Evolutionary conservation across 2,329 filamentous ascomycete species (phyloP).

Genomic region (Alternaria panax): DNA sequence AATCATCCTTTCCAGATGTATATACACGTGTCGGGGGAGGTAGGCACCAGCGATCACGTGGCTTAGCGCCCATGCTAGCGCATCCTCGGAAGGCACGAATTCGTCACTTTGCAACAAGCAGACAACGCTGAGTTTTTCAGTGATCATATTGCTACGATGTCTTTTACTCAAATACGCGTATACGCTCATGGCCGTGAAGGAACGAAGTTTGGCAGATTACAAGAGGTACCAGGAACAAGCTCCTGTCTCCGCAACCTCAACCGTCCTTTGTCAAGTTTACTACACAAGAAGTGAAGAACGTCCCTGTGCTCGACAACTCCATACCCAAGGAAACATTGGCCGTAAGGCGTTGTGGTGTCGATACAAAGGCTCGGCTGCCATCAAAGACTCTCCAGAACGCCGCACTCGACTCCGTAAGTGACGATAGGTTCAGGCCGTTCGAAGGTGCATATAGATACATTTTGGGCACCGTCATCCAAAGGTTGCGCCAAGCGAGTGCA

Average conservation of each 20-base stretch:
- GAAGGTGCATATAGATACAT: conserved; percentile 25
- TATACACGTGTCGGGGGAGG: neutral
- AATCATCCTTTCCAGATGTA: neutral
- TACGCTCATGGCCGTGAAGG: conserved; percentile 13
- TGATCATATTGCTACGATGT: conserved; percentile 18
- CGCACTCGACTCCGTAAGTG: conserved; percentile 19
- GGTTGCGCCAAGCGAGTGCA: conserved; percentile 13
- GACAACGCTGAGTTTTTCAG: neutral
- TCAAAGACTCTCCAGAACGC: conserved; percentile 25
- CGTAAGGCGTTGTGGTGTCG: conserved; percentile 9
- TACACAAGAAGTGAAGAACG: conserved; percentile 31
- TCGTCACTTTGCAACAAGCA: neutral
- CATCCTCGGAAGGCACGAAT: neutral
- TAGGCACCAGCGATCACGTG: neutral
- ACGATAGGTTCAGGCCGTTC: conserved; percentile 24
- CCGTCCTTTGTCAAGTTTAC: conserved; percentile 15
- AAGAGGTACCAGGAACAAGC: conserved; percentile 1
- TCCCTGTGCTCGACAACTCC: neutral
- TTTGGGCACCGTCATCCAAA: conserved; percentile 21
- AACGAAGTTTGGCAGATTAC: neutral
- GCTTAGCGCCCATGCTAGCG: neutral
- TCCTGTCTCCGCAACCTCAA: conserved; percentile 1
- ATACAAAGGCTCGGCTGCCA: conserved; percentile 3
- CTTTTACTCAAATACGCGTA: conserved; percentile 14
- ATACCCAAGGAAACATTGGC: conserved; percentile 10